Conservation (phyloP, 2,329 filamentous ascomycete species). For the Colletotrichum acutatum region DNA sequence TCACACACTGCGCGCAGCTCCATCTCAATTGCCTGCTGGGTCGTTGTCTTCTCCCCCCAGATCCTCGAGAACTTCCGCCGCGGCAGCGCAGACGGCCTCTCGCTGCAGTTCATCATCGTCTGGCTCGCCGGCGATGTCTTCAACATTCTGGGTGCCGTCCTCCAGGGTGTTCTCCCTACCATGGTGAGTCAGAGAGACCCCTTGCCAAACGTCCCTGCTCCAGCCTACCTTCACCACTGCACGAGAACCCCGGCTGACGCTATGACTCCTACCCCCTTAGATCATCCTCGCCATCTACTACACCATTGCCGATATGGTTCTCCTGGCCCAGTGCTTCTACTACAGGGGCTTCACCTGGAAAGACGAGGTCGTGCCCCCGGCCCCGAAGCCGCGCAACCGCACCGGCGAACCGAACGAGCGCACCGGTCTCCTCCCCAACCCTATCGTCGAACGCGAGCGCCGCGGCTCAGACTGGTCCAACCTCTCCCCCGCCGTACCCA, state of each 20-base stretch:
- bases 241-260: conserved; percentile 32
- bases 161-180: conserved; percentile 92
- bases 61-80: conserved; percentile 95
- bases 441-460: conserved; percentile 51
- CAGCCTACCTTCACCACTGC: conserved; percentile 10
- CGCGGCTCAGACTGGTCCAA: conserved; percentile 68
- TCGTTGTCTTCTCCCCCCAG: conserved; percentile 96
- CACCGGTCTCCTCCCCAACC: conserved; percentile 57
- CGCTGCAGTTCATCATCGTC: conserved; percentile 89
- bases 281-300: conserved; percentile 95
- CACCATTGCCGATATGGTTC: conserved; percentile 88
- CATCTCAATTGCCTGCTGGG: conserved; percentile 97
- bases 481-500: conserved; percentile 84
- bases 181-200: conserved; percentile 67
- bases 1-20: conserved; percentile 65
- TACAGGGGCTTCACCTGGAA: conserved; percentile 85
- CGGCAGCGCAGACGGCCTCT: conserved; percentile 86
- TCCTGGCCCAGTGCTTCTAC: conserved; percentile 92
- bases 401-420: conserved; percentile 60
- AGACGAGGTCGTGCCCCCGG: conserved; percentile 59
- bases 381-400: conserved; percentile 51
- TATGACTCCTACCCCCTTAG: conserved; percentile 47
- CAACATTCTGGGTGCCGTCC: conserved; percentile 91
- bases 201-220: not conserved
- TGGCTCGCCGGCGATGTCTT: conserved; percentile 97